These are phyloP conservation scores for Eustoma russellianum DNA, from an alignment of 257 asterid genomes.

Conservation along the genomic window DNA sequence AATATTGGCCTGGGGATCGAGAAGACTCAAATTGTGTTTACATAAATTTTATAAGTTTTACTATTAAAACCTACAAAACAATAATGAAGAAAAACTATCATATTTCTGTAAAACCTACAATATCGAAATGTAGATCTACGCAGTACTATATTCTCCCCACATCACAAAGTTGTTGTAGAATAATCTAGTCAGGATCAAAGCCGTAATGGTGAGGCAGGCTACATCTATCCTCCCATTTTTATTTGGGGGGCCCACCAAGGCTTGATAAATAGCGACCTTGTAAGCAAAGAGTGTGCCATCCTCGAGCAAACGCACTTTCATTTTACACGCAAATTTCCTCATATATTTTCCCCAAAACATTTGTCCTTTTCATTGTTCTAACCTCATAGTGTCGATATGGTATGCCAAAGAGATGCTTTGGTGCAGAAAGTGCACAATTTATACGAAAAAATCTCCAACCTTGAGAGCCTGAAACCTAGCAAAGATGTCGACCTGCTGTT, in stretches of 20 bases:
- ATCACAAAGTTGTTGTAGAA: neutral
- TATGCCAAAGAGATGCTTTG: slow-evolving; percentile 64
- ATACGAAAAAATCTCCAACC: slow-evolving; percentile 45
- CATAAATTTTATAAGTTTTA: no score
- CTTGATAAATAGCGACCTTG: slow-evolving; percentile 36
- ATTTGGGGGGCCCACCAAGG: slow-evolving; percentile 26
- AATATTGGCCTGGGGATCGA: no score
- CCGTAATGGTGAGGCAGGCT: slow-evolving; percentile 12
- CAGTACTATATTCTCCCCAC: no score
- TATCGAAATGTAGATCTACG: no score
- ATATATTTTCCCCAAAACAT: neutral
- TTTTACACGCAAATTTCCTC: neutral
- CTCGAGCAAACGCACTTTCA: neutral
- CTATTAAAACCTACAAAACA: no score
- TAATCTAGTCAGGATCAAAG: neutral
- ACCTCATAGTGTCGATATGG: slow-evolving; percentile 49
- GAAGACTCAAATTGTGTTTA: no score
- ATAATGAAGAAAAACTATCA: no score
- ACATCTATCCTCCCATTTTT: slow-evolving; percentile 10
- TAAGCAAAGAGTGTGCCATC: slow-evolving; percentile 9
- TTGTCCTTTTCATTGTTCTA: neutral
- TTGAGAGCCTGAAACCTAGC: slow-evolving; percentile 59
- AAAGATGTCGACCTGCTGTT: slow-evolving; percentile 56
- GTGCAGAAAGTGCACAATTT: slow-evolving; percentile 46
- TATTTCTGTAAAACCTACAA: no score